Conservation (phyloP, 257 asterid species). For the Avicennia marina region DNA sequence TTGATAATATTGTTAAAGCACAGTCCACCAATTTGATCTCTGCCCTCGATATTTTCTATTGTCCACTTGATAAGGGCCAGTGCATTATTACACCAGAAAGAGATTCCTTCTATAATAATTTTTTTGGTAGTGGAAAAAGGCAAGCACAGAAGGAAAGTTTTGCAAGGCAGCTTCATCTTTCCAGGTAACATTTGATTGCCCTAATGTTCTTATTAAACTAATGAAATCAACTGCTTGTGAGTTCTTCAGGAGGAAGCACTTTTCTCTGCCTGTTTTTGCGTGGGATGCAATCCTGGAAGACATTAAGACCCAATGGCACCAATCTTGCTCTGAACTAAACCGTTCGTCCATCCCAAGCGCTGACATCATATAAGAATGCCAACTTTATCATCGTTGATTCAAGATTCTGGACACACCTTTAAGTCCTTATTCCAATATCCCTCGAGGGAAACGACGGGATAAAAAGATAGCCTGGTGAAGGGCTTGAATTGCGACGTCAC, state of each 20-base stretch:
- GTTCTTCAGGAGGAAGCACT: too few species aligned
- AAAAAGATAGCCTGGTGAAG: slow-evolving; percentile 58
- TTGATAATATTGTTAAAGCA: neutral
- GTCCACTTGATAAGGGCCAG: neutral
- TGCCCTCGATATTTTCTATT: neutral
- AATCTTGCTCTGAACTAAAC: slow-evolving; percentile 51
- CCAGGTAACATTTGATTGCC: too few species aligned
- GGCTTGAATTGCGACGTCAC: slow-evolving; percentile 73
- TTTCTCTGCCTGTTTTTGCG: too few species aligned
- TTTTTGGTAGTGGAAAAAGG: too few species aligned
- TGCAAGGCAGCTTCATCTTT: too few species aligned
- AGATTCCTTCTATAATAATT: neutral
- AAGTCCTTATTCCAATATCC: slow-evolving; percentile 55
- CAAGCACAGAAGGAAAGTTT: too few species aligned
- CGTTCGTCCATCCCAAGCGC: slow-evolving; percentile 44
- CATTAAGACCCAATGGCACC: slow-evolving; percentile 57
- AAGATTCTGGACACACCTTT: slow-evolving; percentile 58
- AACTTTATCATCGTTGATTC: slow-evolving; percentile 54
- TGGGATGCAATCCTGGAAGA: slow-evolving; percentile 59
- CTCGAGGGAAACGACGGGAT: slow-evolving; percentile 55
- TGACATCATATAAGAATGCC: slow-evolving; percentile 46
- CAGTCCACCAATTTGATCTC: neutral
- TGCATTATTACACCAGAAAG: neutral
- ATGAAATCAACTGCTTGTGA: too few species aligned
- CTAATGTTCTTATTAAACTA: too few species aligned